These are phyloP conservation scores for Macrolepiota albuminosa DNA, from an alignment of 768 basidiomycete species.

Conservation along the genomic window DNA sequence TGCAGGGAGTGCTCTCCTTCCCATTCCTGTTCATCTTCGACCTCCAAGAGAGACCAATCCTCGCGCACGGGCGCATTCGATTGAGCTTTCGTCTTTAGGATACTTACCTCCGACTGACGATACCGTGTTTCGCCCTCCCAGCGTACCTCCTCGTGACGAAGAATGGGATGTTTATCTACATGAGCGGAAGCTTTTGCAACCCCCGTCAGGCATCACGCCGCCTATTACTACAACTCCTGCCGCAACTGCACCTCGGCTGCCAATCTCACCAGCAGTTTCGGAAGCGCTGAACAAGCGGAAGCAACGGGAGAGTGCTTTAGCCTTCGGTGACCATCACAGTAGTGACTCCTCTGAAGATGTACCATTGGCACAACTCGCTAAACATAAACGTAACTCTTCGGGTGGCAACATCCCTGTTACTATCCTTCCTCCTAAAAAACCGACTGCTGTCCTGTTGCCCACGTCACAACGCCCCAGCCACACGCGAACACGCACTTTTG, in stretches of 20 bases:
- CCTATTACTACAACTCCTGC: constrained; percentile 64
- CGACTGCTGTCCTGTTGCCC: constrained; percentile 33
- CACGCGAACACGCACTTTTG: constrained; percentile 70
- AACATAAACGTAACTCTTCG: constrained; percentile 23
- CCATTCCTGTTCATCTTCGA: constrained; percentile 52
- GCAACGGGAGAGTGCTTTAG: constrained; percentile 64
- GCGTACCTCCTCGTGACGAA: constrained; percentile 67
- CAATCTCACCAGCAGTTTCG: constrained; percentile 67
- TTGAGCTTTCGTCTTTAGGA: constrained; percentile 56
- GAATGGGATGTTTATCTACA: constrained; percentile 87
- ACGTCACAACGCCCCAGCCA: constrained; percentile 45
- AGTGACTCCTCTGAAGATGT: constrained; percentile 46
- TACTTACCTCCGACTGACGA: constrained; percentile 41
- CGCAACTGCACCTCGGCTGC: constrained; percentile 37
- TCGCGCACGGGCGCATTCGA: constrained; percentile 63
- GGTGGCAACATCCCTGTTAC: constrained; percentile 34
- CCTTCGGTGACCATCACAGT: constrained; percentile 30
- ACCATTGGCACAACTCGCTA: constrained; percentile 33
- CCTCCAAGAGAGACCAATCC: constrained; percentile 68
- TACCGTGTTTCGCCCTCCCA: constrained; percentile 64
- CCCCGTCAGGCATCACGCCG: constrained; percentile 74
- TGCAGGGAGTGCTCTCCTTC: constrained; percentile 46
- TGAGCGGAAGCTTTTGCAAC: constrained; percentile 80
- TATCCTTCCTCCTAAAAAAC: constrained; percentile 44
- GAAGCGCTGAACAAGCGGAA: constrained; percentile 73